Percentiles rank a stretch among this genome's conserved stretches.
Conservation (phyloP, 1,284 basidiomycete species). For the Peniophora sp. region DNA sequence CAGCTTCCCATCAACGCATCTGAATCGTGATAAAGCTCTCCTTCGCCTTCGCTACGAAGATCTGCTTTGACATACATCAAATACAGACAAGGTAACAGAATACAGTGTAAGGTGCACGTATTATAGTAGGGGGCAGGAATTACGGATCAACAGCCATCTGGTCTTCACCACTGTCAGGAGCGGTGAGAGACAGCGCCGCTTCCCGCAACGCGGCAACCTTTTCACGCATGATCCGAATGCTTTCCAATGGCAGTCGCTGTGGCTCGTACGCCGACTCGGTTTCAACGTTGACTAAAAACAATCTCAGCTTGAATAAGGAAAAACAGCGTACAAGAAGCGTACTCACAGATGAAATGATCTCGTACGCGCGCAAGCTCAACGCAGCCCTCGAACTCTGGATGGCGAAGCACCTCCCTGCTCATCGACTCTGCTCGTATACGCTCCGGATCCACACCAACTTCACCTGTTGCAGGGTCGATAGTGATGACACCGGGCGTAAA, state of each 20-base stretch:
- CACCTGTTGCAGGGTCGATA: slow-evolving; percentile 50
- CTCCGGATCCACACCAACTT: slow-evolving; percentile 52
- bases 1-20: too few species aligned
- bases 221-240: slow-evolving; percentile 75
- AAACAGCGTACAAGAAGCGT: background rate
- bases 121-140: background rate
- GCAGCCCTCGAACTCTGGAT: slow-evolving; percentile 84
- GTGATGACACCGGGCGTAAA: slow-evolving; percentile 89
- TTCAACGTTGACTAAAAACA: slow-evolving; percentile 72
- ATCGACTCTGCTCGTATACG: slow-evolving; percentile 84
- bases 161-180: background rate
- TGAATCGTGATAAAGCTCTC: too few species aligned
- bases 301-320: background rate
- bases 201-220: slow-evolving; percentile 64
- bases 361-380: slow-evolving; percentile 83
- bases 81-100: too few species aligned
- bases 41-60: too few species aligned
- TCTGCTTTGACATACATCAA: too few species aligned
- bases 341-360: slow-evolving; percentile 91
- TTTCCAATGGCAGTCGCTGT: slow-evolving; percentile 77
- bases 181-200: slow-evolving; percentile 49
- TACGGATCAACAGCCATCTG: background rate
- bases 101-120: too few species aligned
- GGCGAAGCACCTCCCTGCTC: slow-evolving; percentile 86
- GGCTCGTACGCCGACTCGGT: slow-evolving; percentile 86